These are phyloP conservation scores for Saccharum officinarum DNA, from an alignment of 176 grass and related monocot genomes.

Conservation along the genomic window DNA sequence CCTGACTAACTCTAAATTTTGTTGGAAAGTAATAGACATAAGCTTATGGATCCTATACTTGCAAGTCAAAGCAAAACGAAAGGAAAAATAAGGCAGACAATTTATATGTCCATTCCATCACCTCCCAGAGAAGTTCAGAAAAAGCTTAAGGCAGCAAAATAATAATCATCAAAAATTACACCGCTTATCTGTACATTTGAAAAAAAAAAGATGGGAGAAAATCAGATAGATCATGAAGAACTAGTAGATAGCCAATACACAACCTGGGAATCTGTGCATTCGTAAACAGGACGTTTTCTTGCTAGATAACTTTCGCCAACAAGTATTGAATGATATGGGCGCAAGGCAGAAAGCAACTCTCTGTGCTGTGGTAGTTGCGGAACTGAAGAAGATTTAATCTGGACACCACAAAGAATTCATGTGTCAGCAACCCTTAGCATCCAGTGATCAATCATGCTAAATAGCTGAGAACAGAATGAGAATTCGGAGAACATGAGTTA, in stretches of 20 bases:
- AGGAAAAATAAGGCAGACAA: not conserved
- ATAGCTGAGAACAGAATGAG: not conserved
- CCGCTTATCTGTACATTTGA: not conserved
- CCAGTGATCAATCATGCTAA: constrained; percentile 9
- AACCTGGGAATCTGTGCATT: constrained; percentile 95
- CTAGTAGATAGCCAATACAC: constrained; percentile 4
- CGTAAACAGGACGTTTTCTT: constrained; percentile 83
- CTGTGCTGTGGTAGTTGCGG: constrained; percentile 80
- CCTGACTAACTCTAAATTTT: not conserved
- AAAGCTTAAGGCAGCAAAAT: constrained; percentile 5
- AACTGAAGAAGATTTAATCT: constrained; percentile 74
- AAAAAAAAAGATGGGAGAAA: not conserved
- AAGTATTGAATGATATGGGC: constrained; percentile 91
- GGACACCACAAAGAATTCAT: constrained; percentile 27
- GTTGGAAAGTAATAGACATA: not conserved
- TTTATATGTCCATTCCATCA: not conserved
- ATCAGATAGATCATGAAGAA: not conserved
- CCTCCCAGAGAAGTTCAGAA: not conserved
- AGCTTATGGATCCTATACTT: not conserved
- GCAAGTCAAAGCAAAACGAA: not conserved
- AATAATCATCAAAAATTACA: not conserved
- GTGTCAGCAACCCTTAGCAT: constrained; percentile 26
- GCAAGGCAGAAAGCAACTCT: constrained; percentile 77
- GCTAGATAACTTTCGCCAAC: constrained; percentile 98
- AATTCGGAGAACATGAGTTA: not conserved